Base-by-base conservation (phyloP, 495 filamentous ascomycete genomes). In the Platismatia glauca region DNA sequence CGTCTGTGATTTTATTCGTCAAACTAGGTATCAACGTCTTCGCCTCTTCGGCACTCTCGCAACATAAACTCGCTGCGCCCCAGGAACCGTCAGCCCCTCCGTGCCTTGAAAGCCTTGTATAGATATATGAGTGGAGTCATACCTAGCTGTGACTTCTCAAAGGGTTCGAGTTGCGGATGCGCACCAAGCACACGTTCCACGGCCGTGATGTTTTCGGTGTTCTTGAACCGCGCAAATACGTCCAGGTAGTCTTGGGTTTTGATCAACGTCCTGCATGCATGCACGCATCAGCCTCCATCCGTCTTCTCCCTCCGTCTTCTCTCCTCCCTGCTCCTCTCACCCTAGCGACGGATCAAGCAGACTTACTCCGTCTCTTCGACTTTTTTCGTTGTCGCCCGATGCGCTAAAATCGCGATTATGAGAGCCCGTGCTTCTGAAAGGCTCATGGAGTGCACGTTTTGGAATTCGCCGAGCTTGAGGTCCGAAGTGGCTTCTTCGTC, bases 121-220 rank as follows among this genome's bases (percentile, higher is more conserved):
- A 33, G 41, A 2, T 46, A 55, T 58, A 64, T 60, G 31, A 53
- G 63, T 68, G 34, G 62, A 50, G 61, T 34, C 82, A 64, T 76
- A 96, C 93, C 93, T 60, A 98, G 81, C 78, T 97, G 91, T 50
- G 89, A 90, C 67, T 88, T 82, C 82, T 98, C 94, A 70, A 97
- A 97, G 71, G 89, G 87, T 70, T 87, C 88, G 67, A 98, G 75
- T 71, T 92, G 86, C 61, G 86, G 84, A 67, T 88, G 86, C 43
- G 84, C 79, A 61, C 86, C 85, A 62, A 96, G 76, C 59, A 96
- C 75, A 11, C 87, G 81, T 74, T 96, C 93, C 41, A 97, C 90
- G 15, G 90, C 89, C 75, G 95, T 89, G 62, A 96, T 91, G 63
- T 90, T 93, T 75, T 97, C 90, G 71, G 89, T 89, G 64, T 91